phyloP scores from a whole-genome alignment of 1,139 yeast genomes.

The Yamadazyma sp. region DNA sequence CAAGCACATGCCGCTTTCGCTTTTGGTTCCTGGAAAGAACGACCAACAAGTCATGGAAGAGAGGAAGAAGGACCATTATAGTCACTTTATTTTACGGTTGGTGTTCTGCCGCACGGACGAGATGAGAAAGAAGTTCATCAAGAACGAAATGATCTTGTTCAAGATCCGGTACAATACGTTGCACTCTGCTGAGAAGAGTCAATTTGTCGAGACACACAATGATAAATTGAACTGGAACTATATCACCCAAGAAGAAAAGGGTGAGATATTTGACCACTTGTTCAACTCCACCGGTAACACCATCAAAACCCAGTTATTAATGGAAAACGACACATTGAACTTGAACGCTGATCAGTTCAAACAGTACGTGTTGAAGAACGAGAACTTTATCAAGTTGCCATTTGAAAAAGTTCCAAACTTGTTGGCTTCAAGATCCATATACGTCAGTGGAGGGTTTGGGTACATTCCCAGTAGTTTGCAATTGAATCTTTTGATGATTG shows the following conservation, averaged over 20 bases:
- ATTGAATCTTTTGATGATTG: conserved; percentile 62
- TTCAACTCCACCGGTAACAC: conserved; percentile 50
- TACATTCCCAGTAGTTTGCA: conserved; percentile 85
- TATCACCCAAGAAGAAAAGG: conserved; percentile 64
- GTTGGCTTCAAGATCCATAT: conserved; percentile 68
- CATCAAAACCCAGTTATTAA: conserved; percentile 29
- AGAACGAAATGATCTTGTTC: conserved; percentile 75
- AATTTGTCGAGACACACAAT: conserved; percentile 56
- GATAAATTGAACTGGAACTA: conserved; percentile 69
- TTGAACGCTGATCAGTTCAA: conserved; percentile 43
- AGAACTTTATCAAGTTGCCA: conserved; percentile 75
- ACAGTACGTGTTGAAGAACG: conserved; percentile 46
- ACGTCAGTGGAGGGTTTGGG: conserved; percentile 67
- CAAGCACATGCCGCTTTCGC: conserved; percentile 63
- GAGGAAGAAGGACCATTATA: conserved; percentile 84
- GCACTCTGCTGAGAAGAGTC: conserved; percentile 68
- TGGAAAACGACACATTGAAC: conserved; percentile 30
- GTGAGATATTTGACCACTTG: conserved; percentile 48
- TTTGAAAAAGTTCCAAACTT: conserved; percentile 82
- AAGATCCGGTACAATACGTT: conserved; percentile 66
- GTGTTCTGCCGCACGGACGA: conserved; percentile 94
- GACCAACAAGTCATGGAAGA: conserved; percentile 45
- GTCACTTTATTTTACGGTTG: conserved; percentile 82
- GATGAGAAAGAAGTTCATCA: conserved; percentile 71
- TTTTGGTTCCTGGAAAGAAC: conserved; percentile 23